Percentiles rank a stretch among this genome's conserved stretches.
These are phyloP conservation scores for Suillus ampliporus DNA, from an alignment of 768 basidiomycete species.

Conservation along the genomic window DNA sequence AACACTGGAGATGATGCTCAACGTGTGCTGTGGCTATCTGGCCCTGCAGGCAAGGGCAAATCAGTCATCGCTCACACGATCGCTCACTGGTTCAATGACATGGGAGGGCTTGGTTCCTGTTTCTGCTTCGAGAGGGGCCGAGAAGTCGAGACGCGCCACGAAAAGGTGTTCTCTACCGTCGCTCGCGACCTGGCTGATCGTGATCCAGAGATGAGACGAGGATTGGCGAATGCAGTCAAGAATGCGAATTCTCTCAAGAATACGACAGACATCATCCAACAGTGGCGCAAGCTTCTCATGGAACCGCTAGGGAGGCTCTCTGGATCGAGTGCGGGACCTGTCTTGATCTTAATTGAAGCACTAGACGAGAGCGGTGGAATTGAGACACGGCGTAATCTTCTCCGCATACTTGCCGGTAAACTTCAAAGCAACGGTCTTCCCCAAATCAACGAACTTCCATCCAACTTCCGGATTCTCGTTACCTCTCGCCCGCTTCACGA, in stretches of 20 bases:
- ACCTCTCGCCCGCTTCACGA: conserved; percentile 17
- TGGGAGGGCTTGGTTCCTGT: conserved; percentile 23
- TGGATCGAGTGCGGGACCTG: conserved; percentile 16
- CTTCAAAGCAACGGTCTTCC: background rate
- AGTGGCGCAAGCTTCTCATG: conserved; percentile 26
- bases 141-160: conserved; percentile 8
- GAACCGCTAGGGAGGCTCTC: conserved; percentile 9
- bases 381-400: conserved; percentile 22
- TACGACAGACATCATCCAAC: conserved; percentile 6
- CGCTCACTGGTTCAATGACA: conserved; percentile 15
- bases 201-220: conserved; percentile 9
- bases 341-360: conserved; percentile 33
- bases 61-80: conserved; percentile 31
- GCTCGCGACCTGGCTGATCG: conserved; percentile 28
- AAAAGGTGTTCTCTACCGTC: conserved; percentile 36
- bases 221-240: background rate
- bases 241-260: conserved; percentile 1
- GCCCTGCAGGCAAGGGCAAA: conserved; percentile 33
- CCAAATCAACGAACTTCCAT: conserved; percentile 5
- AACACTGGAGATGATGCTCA: background rate
- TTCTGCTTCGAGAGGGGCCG: conserved; percentile 22
- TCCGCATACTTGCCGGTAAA: conserved; percentile 20
- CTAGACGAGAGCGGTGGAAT: conserved; percentile 21
- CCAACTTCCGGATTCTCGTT: conserved; percentile 16
- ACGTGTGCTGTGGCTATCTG: conserved; percentile 21